Evolutionary conservation across 805 yeast genomes (phyloP).

Genomic region (Metschnikowia orientalis): DNA sequence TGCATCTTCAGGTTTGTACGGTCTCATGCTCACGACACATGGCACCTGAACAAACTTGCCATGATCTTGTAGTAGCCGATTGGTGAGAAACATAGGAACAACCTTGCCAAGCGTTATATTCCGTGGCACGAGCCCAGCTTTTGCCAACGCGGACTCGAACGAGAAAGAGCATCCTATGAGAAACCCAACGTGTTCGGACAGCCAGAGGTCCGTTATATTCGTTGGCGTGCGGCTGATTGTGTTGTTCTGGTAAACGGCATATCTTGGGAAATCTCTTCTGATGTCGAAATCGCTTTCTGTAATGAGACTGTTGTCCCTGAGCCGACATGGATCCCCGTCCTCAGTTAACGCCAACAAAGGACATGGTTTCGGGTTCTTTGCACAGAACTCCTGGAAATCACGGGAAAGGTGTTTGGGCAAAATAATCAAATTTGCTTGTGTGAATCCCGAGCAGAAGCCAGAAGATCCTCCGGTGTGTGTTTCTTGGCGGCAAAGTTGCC

Average conservation of each 20-base stretch:
- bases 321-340: conserved; percentile 19
- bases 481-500: conserved; percentile 6
- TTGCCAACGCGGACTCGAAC: conserved; percentile 32
- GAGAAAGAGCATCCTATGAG: conserved; percentile 41
- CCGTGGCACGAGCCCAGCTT: conserved; percentile 27
- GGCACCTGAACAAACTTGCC: conserved; percentile 27
- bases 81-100: conserved; percentile 14
- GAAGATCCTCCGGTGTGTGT: conserved; percentile 10
- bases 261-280: conserved; percentile 32
- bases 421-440: conserved; percentile 38
- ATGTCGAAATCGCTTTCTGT: conserved; percentile 23
- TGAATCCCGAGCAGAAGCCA: conserved; percentile 22
- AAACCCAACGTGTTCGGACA: conserved; percentile 34
- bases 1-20: conserved; percentile 27
- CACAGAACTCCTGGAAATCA: conserved; percentile 34
- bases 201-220: conserved; percentile 30
- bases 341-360: conserved; percentile 31
- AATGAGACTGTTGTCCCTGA: conserved; percentile 6
- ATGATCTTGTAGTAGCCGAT: conserved; percentile 19
- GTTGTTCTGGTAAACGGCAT: conserved; percentile 32
- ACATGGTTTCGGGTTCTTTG: conserved; percentile 37
- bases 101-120: conserved; percentile 14
- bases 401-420: conserved; percentile 28
- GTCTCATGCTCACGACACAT: conserved; percentile 42
- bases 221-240: conserved; percentile 18